A percentile compares a stretch with the other conserved stretches of the same genome.
Conservation (phyloP, 345 rosid genomes). For the Linum lewisii region DNA sequence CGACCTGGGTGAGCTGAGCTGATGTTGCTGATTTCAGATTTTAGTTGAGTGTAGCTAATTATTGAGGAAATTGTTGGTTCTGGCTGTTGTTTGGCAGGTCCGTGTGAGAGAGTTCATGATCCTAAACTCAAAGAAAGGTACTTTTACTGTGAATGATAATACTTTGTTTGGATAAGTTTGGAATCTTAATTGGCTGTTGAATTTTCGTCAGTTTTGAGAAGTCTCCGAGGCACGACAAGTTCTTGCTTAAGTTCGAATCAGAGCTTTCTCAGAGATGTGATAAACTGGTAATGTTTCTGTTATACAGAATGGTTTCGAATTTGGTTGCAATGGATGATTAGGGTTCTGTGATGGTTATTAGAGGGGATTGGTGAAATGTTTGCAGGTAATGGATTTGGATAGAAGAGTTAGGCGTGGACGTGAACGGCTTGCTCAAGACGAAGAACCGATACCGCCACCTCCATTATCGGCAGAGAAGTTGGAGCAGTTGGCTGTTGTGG, state of each 20-base stretch:
- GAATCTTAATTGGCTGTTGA: neutral
- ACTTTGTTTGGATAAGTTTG: neutral
- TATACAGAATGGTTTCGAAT: neutral
- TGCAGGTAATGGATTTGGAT: slow-evolving; percentile 87
- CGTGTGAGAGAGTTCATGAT: slow-evolving; percentile 84
- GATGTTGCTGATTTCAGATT: neutral
- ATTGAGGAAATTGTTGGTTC: neutral
- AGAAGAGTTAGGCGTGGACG: slow-evolving; percentile 95
- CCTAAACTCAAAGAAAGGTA: slow-evolving; percentile 91
- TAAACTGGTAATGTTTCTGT: slow-evolving; percentile 45
- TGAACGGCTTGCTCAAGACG: slow-evolving; percentile 88
- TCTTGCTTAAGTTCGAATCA: slow-evolving; percentile 75
- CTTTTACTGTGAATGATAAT: slow-evolving; percentile 1
- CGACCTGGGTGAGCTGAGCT: slow-evolving; percentile 61
- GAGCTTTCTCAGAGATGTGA: slow-evolving; percentile 90
- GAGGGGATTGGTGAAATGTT: no score
- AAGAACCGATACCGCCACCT: slow-evolving; percentile 72
- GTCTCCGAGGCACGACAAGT: slow-evolving; percentile 69
- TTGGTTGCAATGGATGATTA: slow-evolving; percentile 3
- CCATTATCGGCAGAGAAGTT: slow-evolving; percentile 71
- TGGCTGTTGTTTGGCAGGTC: neutral
- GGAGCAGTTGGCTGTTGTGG: slow-evolving; percentile 72
- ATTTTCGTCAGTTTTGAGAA: slow-evolving; percentile 59
- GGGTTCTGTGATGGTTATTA: no score
- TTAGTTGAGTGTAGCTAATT: neutral